Percentiles rank a stretch among this genome's conserved stretches.
These are phyloP conservation scores for Xylaria telfairii DNA, from an alignment of 495 filamentous ascomycete species.

Conservation along the genomic window DNA sequence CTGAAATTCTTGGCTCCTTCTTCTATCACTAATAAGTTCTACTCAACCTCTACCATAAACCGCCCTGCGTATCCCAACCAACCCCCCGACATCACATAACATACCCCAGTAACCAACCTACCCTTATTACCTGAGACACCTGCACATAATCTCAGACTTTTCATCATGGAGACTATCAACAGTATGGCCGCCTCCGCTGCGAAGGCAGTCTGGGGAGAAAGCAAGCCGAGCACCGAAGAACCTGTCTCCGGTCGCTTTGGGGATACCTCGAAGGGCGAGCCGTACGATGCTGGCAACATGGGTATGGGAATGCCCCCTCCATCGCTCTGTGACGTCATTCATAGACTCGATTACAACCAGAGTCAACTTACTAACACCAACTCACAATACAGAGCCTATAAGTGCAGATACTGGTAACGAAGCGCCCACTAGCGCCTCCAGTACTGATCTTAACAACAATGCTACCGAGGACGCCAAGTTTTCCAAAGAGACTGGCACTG, in stretches of 20 bases:
- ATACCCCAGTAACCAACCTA: neutral
- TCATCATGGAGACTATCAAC: slow-evolving; percentile 62
- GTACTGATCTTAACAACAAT: neutral
- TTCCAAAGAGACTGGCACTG: slow-evolving; percentile 34
- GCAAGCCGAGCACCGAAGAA: slow-evolving; percentile 47
- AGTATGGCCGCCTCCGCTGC: slow-evolving; percentile 52
- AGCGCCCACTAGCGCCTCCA: neutral
- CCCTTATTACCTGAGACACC: neutral
- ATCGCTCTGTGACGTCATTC: slow-evolving; percentile 17
- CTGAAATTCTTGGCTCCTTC: neutral
- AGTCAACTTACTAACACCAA: slow-evolving; percentile 23
- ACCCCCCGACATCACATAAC: neutral
- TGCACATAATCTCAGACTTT: neutral
- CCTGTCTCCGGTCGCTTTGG: slow-evolving; percentile 60
- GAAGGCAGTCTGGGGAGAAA: slow-evolving; percentile 59
- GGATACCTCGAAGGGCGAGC: slow-evolving; percentile 61
- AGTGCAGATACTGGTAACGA: slow-evolving; percentile 19
- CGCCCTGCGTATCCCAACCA: neutral
- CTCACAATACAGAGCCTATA: slow-evolving; percentile 25
- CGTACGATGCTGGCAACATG: slow-evolving; percentile 64
- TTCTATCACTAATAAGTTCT: neutral
- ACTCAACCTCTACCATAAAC: neutral
- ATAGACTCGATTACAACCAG: neutral
- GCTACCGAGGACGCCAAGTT: slow-evolving; percentile 29
- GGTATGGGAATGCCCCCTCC: slow-evolving; percentile 34